A percentile compares a stretch with the other conserved stretches of the same genome.
Conservation (phyloP, 345 rosid species). For the Atalantia buxifolia region DNA sequence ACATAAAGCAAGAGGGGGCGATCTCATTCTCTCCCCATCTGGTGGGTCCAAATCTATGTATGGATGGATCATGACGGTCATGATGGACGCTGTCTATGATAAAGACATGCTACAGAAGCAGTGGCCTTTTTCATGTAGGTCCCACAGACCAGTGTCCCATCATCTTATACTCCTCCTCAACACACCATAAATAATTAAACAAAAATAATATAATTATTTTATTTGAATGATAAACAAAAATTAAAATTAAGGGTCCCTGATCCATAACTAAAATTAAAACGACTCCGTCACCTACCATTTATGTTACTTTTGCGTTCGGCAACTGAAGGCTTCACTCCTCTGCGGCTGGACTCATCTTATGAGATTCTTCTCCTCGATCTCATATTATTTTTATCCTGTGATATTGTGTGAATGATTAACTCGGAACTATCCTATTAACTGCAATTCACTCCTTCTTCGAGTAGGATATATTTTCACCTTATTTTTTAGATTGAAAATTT, state of each 20-base stretch:
- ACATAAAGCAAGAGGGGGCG: neutral
- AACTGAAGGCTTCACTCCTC: neutral
- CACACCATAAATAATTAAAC: neutral
- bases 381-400: no score
- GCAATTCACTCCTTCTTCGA: no score
- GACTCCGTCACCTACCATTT: neutral
- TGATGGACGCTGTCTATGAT: neutral
- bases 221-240: neutral
- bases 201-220: neutral
- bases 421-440: no score
- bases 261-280: neutral
- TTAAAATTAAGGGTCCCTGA: neutral
- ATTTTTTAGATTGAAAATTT: no score
- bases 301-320: neutral
- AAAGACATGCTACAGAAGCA: neutral
- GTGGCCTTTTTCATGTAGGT: neutral
- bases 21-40: neutral
- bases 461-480: no score
- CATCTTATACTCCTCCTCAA: neutral
- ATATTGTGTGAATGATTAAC: no score
- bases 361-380: neutral
- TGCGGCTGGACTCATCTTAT: neutral
- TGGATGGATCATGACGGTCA: no score
- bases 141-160: neutral
- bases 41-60: neutral